Evolutionary conservation across 139 green algal genomes (phyloP).

Genomic region (Chlamydomonas incerta): DNA sequence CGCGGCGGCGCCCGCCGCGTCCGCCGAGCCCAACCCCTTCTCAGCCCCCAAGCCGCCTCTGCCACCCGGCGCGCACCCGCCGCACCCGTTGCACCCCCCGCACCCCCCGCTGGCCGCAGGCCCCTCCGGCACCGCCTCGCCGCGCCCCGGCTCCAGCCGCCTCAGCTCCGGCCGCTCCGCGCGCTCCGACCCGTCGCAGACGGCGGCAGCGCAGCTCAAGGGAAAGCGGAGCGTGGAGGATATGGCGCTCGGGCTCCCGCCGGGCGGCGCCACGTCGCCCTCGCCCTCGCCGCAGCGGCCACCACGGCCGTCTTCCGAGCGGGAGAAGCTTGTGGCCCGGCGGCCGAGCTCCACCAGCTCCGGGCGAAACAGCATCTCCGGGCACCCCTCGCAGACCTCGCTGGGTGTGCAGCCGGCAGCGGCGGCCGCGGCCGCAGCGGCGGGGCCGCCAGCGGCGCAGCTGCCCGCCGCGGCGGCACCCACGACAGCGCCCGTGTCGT

Average conservation of each 20-base stretch:
- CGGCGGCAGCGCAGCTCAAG: background rate
- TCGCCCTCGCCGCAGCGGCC: background rate
- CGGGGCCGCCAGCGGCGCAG: too few relatives aligned
- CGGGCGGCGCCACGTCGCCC: background rate
- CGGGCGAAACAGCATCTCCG: too few relatives aligned
- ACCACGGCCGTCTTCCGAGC: background rate
- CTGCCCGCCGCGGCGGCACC: too few relatives aligned
- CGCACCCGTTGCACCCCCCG: too few relatives aligned
- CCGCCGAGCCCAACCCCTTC: background rate
- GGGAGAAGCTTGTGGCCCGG: too few relatives aligned
- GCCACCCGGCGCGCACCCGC: too few relatives aligned
- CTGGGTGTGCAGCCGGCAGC: too few relatives aligned
- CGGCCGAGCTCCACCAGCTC: too few relatives aligned
- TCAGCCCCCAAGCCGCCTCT: background rate
- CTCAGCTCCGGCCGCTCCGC: background rate
- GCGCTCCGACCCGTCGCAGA: too few relatives aligned
- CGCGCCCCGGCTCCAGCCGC: background rate
- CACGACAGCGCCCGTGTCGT: background rate
- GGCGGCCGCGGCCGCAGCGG: too few relatives aligned
- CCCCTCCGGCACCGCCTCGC: background rate
- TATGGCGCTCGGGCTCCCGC: background rate
- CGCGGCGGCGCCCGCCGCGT: too few relatives aligned
- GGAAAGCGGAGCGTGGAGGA: background rate
- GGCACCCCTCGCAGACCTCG: too few relatives aligned
- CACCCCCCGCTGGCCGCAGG: background rate